Base-by-base conservation (phyloP, 805 yeast genomes). In the Wickerhamomyces mucosus region DNA sequence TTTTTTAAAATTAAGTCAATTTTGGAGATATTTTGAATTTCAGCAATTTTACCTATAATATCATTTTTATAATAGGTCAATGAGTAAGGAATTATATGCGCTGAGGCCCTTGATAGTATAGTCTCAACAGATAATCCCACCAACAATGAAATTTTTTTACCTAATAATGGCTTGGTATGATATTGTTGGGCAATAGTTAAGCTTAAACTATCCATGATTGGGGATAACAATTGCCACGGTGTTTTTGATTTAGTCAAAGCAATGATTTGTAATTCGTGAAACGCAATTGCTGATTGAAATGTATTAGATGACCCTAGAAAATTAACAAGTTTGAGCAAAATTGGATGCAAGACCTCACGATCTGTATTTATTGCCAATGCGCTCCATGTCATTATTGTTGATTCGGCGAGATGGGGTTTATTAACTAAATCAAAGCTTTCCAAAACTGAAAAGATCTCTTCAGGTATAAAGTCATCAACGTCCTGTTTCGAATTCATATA, bases 141-240 rank as follows among this genome's bases (percentile, higher is more conserved):
- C 9, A 84, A 58, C 18, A 72, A 75, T 6, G 86, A 71, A 13
- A 89, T 61, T 36, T 71, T 67, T 17, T 62, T 61, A 18, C 84
- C 66, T 33, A 81, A 59, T 5, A 63, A 57, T 0, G 76, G 72
- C 33, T 69, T 69, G 3, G 63, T 55, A 6, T 59, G 56, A 27
- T 72, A 48, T 27, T 65, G 63, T 39, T 72, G 72, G 4, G 84
- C 75, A 13, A 84, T 64, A 16, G 68, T 67, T 26, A 74, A 69
- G 23, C 88, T 69, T 7, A 86, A 62, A 21, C 77, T 69, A 3
- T 89, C 86, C 45, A 92, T 66, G 38, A 73, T 82, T 1, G 95
- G 95, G 7, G 82, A 73, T 15, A 85, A 59, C 11, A 89, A 55
- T 49, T 80, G 83, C 72, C 89, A 86, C 0, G 94, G 78, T 0